Conservation (phyloP, 1,284 basidiomycete genomes). For the Pholiota adiposa region DNA sequence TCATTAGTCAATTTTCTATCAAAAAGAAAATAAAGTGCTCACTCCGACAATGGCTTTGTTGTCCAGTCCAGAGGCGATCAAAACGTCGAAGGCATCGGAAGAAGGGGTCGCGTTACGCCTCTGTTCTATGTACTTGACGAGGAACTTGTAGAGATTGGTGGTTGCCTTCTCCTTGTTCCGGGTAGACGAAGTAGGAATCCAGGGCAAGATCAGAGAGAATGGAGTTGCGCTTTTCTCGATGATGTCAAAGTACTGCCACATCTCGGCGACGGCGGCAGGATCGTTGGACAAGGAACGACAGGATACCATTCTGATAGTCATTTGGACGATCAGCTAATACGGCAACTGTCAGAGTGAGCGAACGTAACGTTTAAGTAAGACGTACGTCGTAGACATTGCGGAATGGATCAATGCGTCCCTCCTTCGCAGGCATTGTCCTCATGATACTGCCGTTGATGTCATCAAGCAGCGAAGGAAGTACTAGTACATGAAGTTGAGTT, state of each 20-base stretch:
- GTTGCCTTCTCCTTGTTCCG: constrained; percentile 31
- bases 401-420: constrained; percentile 38
- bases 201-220: constrained; percentile 36
- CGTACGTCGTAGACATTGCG: constrained; percentile 37
- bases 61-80: constrained; percentile 33
- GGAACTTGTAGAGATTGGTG: constrained; percentile 28
- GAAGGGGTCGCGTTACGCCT: constrained; percentile 28
- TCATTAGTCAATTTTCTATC: background rate
- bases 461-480: constrained; percentile 34
- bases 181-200: constrained; percentile 36
- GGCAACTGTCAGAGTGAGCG: background rate
- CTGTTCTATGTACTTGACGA: constrained; percentile 32
- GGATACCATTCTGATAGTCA: constrained; percentile 39
- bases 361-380: background rate
- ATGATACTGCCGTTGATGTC: constrained; percentile 33
- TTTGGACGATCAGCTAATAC: constrained; percentile 40
- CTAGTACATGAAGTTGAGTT: constrained; percentile 20
- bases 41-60: constrained; percentile 33
- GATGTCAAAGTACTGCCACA: constrained; percentile 32
- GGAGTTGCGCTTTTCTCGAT: constrained; percentile 38
- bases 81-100: constrained; percentile 36
- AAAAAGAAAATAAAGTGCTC: too few relatives aligned
- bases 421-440: constrained; percentile 28
- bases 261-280: constrained; percentile 21
- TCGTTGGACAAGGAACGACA: constrained; percentile 38